Evolutionary conservation across 108 stramenopile species (phyloP).

Genomic region (Nannochloropsis salina): DNA sequence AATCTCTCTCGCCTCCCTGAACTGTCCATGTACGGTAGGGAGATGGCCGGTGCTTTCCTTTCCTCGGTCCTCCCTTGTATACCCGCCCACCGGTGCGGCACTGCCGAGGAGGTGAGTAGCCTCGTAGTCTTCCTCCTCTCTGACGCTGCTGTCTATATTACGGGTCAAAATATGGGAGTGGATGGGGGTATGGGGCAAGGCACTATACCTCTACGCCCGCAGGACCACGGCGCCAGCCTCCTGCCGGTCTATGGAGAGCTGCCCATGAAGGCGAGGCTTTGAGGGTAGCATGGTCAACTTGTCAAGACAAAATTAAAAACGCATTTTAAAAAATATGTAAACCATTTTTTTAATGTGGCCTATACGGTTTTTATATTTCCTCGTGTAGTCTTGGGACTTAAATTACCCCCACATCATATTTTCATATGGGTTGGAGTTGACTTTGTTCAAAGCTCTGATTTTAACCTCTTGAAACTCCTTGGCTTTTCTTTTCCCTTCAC

Average conservation of each 20-base stretch:
- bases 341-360: too few species aligned
- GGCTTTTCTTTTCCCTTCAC: too few species aligned
- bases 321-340: too few species aligned
- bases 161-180: slow-evolving; percentile 24
- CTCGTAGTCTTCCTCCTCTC: slow-evolving; percentile 24
- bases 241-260: slow-evolving; percentile 24
- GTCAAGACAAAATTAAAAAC: too few species aligned
- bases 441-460: too few species aligned
- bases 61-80: slow-evolving; percentile 3
- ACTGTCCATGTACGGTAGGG: not conserved
- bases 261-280: slow-evolving; percentile 21
- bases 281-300: not conserved
- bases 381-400: too few species aligned
- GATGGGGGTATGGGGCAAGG: slow-evolving; percentile 29
- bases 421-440: too few species aligned
- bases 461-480: too few species aligned
- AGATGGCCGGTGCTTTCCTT: not conserved
- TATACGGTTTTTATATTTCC: too few species aligned
- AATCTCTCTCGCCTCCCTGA: not conserved
- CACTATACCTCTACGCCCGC: slow-evolving; percentile 21
- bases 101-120: slow-evolving; percentile 28
- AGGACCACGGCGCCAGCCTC: not conserved
- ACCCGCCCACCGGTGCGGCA: slow-evolving; percentile 36
- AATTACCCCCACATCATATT: too few species aligned
- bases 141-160: slow-evolving; percentile 25